phyloP scores from a whole-genome alignment of 2,329 filamentous ascomycete genomes.

The Diaporthe longicolla region DNA sequence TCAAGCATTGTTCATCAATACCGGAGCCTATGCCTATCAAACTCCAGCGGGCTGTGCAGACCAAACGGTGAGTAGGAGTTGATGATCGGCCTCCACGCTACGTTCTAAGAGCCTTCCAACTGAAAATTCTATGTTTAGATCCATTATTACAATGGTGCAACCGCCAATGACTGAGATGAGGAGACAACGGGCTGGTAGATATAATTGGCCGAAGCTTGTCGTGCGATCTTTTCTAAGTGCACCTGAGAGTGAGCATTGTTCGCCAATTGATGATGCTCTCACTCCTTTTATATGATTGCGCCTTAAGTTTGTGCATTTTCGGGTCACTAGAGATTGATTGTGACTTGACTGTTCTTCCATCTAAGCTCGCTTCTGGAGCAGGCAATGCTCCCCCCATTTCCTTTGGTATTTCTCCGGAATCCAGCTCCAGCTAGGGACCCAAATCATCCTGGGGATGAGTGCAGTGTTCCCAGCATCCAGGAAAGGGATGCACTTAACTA shows the following conservation, averaged over 20 bases:
- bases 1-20: slow-evolving; percentile 69
- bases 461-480: slow-evolving; percentile 84
- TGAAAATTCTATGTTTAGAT: slow-evolving; percentile 50
- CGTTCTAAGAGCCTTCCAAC: slow-evolving; percentile 10
- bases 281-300: background rate
- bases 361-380: slow-evolving; percentile 71
- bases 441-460: slow-evolving; percentile 81
- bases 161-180: slow-evolving; percentile 35
- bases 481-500: slow-evolving; percentile 81
- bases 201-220: background rate
- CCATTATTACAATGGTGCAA: slow-evolving; percentile 57
- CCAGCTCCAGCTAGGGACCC: slow-evolving; percentile 80
- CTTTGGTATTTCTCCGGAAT: slow-evolving; percentile 79
- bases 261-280: background rate
- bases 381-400: slow-evolving; percentile 90
- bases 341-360: background rate
- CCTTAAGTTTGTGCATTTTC: background rate
- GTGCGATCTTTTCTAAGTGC: background rate
- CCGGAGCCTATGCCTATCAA: slow-evolving; percentile 70
- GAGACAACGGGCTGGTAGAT: background rate
- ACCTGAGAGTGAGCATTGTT: background rate
- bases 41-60: slow-evolving; percentile 71
- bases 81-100: background rate
- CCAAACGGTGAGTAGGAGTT: slow-evolving; percentile 64
- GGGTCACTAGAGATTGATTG: background rate